Evolutionary conservation across 208 protist genomes (phyloP), one percentile per base, ranked within the genome.

Genomic region (Crithidia bombi): DNA sequence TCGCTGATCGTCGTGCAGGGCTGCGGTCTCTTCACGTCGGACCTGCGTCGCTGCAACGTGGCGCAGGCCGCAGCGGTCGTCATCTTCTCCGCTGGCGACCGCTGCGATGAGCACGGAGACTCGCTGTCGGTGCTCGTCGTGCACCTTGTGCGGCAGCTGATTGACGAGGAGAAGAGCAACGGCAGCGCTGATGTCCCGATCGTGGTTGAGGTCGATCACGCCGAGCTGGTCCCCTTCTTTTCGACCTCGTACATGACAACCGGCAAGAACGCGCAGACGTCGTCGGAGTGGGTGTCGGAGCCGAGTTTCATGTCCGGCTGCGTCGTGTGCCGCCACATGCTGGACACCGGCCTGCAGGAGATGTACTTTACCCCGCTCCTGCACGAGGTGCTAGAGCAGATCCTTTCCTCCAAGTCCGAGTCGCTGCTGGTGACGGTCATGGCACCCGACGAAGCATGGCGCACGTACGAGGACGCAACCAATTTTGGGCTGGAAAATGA

Each of bases 261-360:
- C 36, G 55, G 59, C 52, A 57, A 69, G 41, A 46, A 71, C 50
- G 55, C 49, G 30, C 41, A 65, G 32, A 58, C 43, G 11, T 58
- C 55, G 36, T 69, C 50, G 50, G 70, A 81, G 38, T 81, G 76
- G 76, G 76, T 73, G 36, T 50, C 62, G 56, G 78, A 83, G 54
- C 78, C 78, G 33, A 76, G 64, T 46, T 83, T 80, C 54, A 75
- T 79, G 62, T 79, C 73, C 21, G 78, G 78, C 43, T 68, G 47
- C 57, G 55, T 79, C 32, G 73, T 83, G 43, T 83, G 73, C 46
- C 72, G 78, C 36, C 68, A 75, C 51, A 83, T 83, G 73, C 69
- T 83, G 23, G 78, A 80, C 65, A 79, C 78, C 33, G 59, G 59
- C 6, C 69, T 80, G 38, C 68, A 77, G 51, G 73, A 83, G 41